Evolutionary conservation across 495 filamentous ascomycete genomes (phyloP).

Genomic region (Hyaloscypha bicolor): DNA sequence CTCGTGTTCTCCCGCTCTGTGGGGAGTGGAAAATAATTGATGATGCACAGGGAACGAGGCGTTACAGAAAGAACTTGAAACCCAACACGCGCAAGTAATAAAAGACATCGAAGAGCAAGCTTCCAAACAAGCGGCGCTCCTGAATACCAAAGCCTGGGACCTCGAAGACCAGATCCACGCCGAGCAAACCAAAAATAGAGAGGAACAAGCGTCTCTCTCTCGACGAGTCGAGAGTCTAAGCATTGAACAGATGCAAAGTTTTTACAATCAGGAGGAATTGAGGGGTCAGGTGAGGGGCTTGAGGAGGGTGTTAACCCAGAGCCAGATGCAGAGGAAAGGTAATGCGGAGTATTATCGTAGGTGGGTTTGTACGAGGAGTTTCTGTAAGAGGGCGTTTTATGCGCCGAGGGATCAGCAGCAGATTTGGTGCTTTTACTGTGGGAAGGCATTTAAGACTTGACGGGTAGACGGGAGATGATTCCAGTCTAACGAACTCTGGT

Average conservation of each 20-base stretch:
- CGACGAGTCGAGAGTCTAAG: background rate
- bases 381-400: background rate
- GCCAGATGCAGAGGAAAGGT: background rate
- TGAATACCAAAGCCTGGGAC: conserved; percentile 1
- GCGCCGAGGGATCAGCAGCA: background rate
- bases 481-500: no score
- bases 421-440: conserved; percentile 3
- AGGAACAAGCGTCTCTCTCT: background rate
- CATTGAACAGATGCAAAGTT: background rate
- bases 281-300: background rate
- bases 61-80: background rate
- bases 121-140: background rate
- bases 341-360: background rate
- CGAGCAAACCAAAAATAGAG: background rate
- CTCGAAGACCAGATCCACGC: background rate
- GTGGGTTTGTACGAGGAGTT: background rate
- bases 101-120: background rate
- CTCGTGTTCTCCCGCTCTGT: background rate
- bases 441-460: background rate
- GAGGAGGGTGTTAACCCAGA: background rate
- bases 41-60: background rate
- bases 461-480: no score
- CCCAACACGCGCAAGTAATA: conserved; percentile 1
- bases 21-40: background rate
- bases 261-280: background rate